Evolutionary conservation across 2,329 filamentous ascomycete species (phyloP).

Genomic region (Penicillium sp.): DNA sequence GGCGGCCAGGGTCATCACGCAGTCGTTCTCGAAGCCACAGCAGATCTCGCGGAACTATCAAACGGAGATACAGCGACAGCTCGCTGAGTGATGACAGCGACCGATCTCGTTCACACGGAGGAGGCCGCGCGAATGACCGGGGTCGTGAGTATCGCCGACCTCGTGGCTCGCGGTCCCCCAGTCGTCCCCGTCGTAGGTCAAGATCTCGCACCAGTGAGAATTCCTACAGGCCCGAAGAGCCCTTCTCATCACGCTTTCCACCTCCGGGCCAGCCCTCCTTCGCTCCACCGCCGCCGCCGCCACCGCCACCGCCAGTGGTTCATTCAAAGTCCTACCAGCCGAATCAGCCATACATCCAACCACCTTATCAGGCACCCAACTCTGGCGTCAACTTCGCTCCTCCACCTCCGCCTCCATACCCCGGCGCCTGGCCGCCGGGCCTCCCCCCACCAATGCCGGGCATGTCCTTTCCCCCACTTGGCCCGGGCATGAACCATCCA

Average conservation of each 20-base stretch:
- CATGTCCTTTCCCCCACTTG: slow-evolving; percentile 17
- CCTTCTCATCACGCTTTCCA: slow-evolving; percentile 19
- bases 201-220: slow-evolving; percentile 25
- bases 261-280: slow-evolving; percentile 2
- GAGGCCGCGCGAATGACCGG: slow-evolving; percentile 26
- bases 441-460: slow-evolving; percentile 27
- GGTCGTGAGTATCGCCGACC: slow-evolving; percentile 11
- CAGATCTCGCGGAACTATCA: slow-evolving; percentile 38
- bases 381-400: slow-evolving; percentile 19
- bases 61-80: slow-evolving; percentile 37
- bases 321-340: not conserved
- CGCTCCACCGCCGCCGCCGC: not conserved
- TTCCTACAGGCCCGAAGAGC: slow-evolving; percentile 30
- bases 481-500: slow-evolving; percentile 12
- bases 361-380: slow-evolving; percentile 6
- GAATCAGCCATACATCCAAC: slow-evolving; percentile 4
- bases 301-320: too few species aligned
- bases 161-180: slow-evolving; percentile 24
- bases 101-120: slow-evolving; percentile 25
- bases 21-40: slow-evolving; percentile 46
- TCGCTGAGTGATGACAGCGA: slow-evolving; percentile 26
- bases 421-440: slow-evolving; percentile 31
- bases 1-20: slow-evolving; percentile 27
- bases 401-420: slow-evolving; percentile 30
- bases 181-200: slow-evolving; percentile 18